These are phyloP conservation scores for Claviceps pusilla DNA, from an alignment of 2,329 filamentous ascomycete genomes.

Conservation along the genomic window DNA sequence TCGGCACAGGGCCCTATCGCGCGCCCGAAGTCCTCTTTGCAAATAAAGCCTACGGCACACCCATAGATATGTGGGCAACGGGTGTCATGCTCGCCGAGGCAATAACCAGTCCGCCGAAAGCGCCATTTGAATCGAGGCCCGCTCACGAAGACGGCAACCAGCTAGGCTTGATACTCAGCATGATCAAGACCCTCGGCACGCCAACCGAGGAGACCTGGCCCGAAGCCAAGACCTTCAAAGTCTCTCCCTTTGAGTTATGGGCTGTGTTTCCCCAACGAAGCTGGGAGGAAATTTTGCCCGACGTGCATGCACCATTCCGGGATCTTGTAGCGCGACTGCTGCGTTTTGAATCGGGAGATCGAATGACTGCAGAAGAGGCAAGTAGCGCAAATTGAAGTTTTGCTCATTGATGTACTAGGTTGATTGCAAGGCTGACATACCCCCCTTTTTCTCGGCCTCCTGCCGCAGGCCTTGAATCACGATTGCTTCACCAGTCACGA, in stretches of 20 bases:
- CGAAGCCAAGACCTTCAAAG: conserved; percentile 50
- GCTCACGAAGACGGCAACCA: conserved; percentile 73
- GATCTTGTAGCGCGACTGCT: conserved; percentile 56
- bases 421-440: neutral
- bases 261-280: conserved; percentile 49
- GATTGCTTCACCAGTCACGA: conserved; percentile 5
- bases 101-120: conserved; percentile 35
- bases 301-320: conserved; percentile 40
- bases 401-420: neutral
- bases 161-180: conserved; percentile 75
- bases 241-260: conserved; percentile 85
- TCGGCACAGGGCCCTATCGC: conserved; percentile 84
- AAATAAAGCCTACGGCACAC: conserved; percentile 51
- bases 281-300: conserved; percentile 58
- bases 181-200: conserved; percentile 83
- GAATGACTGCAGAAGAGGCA: conserved; percentile 47
- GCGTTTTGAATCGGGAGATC: conserved; percentile 49
- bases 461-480: conserved; percentile 12
- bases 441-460: neutral
- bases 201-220: conserved; percentile 74
- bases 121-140: conserved; percentile 67
- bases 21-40: conserved; percentile 86
- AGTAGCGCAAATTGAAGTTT: conserved; percentile 1
- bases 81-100: conserved; percentile 75
- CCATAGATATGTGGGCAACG: conserved; percentile 78